Evolutionary conservation across 352 stramenopile species (phyloP).

Genomic region (Globisporangium acanthophoron): DNA sequence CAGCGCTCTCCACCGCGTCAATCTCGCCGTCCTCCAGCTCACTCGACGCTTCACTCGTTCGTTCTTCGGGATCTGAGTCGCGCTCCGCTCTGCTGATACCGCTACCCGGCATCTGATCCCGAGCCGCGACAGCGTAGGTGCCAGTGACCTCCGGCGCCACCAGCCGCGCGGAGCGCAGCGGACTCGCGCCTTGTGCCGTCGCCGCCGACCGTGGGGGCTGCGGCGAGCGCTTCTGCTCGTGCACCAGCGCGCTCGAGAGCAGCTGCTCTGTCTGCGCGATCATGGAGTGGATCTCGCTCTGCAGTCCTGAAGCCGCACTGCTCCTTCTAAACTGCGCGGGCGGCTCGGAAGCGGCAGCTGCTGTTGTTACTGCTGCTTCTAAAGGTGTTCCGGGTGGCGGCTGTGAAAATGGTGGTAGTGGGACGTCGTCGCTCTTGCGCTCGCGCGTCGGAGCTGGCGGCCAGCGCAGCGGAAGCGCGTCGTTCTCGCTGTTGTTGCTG

Average conservation of each 20-base stretch:
- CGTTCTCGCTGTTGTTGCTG: too few relatives aligned
- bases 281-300: slow-evolving; percentile 12
- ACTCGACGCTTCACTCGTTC: background rate
- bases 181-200: background rate
- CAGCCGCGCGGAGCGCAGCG: slow-evolving; percentile 1
- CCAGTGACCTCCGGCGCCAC: background rate
- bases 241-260: slow-evolving; percentile 1
- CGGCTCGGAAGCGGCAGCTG: too few relatives aligned
- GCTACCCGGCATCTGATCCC: too few relatives aligned
- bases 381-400: too few relatives aligned
- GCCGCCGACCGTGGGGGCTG: background rate
- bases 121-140: too few relatives aligned
- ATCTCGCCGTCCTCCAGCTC: slow-evolving; percentile 16
- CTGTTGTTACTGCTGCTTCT: too few relatives aligned
- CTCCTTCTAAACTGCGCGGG: too few relatives aligned
- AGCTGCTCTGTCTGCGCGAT: slow-evolving; percentile 15
- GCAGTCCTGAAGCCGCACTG: background rate
- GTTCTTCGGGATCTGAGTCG: background rate
- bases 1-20: background rate
- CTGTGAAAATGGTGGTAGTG: too few relatives aligned
- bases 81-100: background rate
- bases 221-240: background rate
- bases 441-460: too few relatives aligned
- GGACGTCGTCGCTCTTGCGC: too few relatives aligned
- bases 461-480: too few relatives aligned